Conservation (phyloP, 352 stramenopile species). For the Thraustochytrium sp. region DNA sequence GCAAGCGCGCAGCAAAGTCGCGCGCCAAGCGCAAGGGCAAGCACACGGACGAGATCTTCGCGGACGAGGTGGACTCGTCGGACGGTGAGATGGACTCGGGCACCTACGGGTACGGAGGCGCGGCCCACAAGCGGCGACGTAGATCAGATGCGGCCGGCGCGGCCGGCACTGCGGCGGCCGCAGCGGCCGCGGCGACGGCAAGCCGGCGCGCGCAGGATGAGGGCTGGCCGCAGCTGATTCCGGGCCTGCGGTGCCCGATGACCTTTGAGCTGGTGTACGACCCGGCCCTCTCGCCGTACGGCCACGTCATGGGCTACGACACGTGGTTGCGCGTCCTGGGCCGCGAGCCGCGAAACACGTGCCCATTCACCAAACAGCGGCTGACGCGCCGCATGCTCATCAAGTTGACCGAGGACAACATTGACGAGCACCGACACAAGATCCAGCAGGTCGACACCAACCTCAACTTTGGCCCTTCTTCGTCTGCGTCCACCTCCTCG, state of each 20-base stretch:
- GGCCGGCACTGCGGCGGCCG: too few relatives aligned
- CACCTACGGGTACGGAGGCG: neutral
- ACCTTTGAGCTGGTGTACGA: constrained; percentile 49
- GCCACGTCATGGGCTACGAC: constrained; percentile 52
- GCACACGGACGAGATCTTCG: neutral
- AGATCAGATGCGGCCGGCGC: too few relatives aligned
- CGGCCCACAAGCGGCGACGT: neutral
- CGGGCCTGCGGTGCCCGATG: constrained; percentile 49
- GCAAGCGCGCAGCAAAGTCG: neutral
- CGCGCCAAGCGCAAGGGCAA: constrained; percentile 17
- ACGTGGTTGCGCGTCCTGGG: constrained; percentile 50
- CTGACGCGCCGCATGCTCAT: constrained; percentile 47
- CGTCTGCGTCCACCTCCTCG: too few relatives aligned
- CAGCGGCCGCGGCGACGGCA: neutral
- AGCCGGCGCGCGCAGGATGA: neutral
- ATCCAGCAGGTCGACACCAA: constrained; percentile 40
- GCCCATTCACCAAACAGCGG: constrained; percentile 52
- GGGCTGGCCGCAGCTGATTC: constrained; percentile 39
- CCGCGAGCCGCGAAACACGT: constrained; percentile 50
- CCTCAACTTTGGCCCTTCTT: constrained; percentile 7
- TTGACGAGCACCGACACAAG: constrained; percentile 50
- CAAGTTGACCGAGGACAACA: constrained; percentile 48
- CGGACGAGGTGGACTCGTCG: constrained; percentile 23
- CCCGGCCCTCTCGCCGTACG: constrained; percentile 50
- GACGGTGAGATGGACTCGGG: neutral